Evolutionary conservation across 352 stramenopile genomes (phyloP).

Genomic region (Nothophytophthora sp.): DNA sequence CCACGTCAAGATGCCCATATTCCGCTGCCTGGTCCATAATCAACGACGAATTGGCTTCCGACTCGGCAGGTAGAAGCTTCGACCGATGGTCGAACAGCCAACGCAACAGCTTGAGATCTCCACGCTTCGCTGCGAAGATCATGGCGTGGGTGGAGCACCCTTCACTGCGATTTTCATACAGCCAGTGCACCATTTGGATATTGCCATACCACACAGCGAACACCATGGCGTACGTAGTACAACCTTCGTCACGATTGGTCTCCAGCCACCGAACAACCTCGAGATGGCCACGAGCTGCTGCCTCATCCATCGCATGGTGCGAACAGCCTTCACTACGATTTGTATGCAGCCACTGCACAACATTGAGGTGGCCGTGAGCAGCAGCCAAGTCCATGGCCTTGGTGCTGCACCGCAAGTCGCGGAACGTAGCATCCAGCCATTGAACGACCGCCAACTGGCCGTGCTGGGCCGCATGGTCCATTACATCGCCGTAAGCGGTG

Average conservation of each 20-base stretch:
- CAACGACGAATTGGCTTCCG: slow-evolving; percentile 19
- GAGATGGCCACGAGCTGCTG: slow-evolving; percentile 24
- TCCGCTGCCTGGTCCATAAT: slow-evolving; percentile 38
- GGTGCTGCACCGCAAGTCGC: slow-evolving; percentile 13
- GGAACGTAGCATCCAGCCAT: slow-evolving; percentile 24
- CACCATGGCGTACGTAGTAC: slow-evolving; percentile 39
- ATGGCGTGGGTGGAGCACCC: slow-evolving; percentile 32
- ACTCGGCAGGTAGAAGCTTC: slow-evolving; percentile 7
- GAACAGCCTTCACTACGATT: slow-evolving; percentile 30
- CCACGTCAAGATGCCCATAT: slow-evolving; percentile 29
- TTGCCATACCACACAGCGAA: slow-evolving; percentile 40
- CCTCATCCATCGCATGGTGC: slow-evolving; percentile 34
- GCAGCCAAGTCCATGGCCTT: slow-evolving; percentile 33
- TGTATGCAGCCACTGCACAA: slow-evolving; percentile 54
- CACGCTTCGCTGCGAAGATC: slow-evolving; percentile 28
- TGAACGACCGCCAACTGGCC: slow-evolving; percentile 32
- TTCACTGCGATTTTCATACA: slow-evolving; percentile 30
- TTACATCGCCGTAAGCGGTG: slow-evolving; percentile 10
- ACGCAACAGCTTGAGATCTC: slow-evolving; percentile 26
- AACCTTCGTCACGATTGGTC: slow-evolving; percentile 23
- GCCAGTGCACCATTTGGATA: slow-evolving; percentile 29
- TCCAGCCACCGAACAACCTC: slow-evolving; percentile 34
- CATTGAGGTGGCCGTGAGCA: slow-evolving; percentile 40
- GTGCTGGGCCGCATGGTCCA: slow-evolving; percentile 33
- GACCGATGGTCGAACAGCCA: slow-evolving; percentile 29